Percentiles rank a stretch among this genome's conserved stretches.
Conservation (phyloP, 164 flowering plant species). For the Annona squamosa region DNA sequence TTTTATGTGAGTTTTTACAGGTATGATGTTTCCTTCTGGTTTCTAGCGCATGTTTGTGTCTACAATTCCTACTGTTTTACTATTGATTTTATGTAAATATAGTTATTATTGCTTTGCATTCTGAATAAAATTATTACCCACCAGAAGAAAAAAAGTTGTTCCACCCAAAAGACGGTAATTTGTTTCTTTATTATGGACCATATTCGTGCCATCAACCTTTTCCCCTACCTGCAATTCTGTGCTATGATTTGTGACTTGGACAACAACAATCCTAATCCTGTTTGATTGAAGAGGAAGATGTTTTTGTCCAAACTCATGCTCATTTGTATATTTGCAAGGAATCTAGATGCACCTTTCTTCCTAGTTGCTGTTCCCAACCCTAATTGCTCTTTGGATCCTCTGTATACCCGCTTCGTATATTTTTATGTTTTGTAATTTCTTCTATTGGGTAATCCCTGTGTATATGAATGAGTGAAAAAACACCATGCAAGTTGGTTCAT, state of each 20-base stretch:
- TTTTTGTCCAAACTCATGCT: neutral
- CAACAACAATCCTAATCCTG: neutral
- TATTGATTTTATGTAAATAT: neutral
- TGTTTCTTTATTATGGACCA: too few species aligned
- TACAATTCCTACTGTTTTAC: neutral
- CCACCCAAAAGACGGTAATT: too few species aligned
- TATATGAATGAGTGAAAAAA: too few species aligned
- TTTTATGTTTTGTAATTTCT: neutral
- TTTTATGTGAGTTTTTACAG: conserved; percentile 89
- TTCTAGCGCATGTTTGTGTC: conserved; percentile 2
- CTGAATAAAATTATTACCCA: too few species aligned
- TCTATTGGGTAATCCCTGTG: neutral
- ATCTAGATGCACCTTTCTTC: neutral
- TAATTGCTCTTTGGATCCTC: neutral
- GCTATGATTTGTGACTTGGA: neutral
- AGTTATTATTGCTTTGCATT: neutral
- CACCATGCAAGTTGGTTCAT: too few species aligned
- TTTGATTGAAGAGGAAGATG: neutral
- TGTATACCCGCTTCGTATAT: neutral
- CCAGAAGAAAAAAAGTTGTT: too few species aligned
- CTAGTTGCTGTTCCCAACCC: neutral
- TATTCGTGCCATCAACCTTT: too few species aligned
- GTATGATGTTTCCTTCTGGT: conserved; percentile 42
- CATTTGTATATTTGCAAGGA: neutral
- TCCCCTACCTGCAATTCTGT: too few species aligned